phyloP scores from a whole-genome alignment of 164 flowering plant genomes.

The Berberis thunbergii region DNA sequence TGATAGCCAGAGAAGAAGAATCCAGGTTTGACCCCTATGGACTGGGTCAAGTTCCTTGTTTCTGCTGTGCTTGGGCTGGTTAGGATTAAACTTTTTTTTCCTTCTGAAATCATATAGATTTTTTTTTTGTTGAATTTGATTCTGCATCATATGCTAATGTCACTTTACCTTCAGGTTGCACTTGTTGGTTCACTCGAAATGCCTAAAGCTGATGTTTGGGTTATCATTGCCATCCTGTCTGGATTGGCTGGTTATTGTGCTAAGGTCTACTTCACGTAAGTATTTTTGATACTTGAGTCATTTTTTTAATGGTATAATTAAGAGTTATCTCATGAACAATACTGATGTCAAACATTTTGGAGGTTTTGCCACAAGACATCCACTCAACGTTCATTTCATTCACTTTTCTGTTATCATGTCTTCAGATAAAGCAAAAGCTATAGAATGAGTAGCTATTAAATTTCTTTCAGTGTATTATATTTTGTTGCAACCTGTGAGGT shows the following conservation, averaged over 20 bases:
- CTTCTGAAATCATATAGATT: not conserved
- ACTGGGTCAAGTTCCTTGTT: slow-evolving; percentile 84
- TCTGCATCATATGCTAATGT: slow-evolving; percentile 3
- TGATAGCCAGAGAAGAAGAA: slow-evolving; percentile 93
- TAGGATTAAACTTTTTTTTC: slow-evolving; percentile 14
- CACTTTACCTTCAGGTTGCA: slow-evolving; percentile 52
- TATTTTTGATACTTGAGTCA: not conserved
- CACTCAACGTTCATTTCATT: too few relatives aligned
- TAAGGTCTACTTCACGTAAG: slow-evolving; percentile 90
- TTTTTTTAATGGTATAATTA: not conserved
- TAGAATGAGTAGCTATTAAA: too few relatives aligned
- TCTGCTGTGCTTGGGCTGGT: slow-evolving; percentile 94
- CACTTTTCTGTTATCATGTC: too few relatives aligned
- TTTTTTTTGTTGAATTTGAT: not conserved
- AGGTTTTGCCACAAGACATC: too few relatives aligned
- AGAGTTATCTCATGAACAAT: not conserved
- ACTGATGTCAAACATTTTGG: not conserved
- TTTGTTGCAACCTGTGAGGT: not conserved
- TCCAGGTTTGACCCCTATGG: slow-evolving; percentile 95
- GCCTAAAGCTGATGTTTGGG: slow-evolving; percentile 80
- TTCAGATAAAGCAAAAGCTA: too few relatives aligned
- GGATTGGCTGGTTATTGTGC: slow-evolving; percentile 86
- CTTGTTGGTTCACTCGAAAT: slow-evolving; percentile 62
- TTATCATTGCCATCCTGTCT: slow-evolving; percentile 65
- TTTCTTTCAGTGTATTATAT: not conserved